phyloP scores from a whole-genome alignment of 129 eudicot species.

The Pulicaria dysenterica region DNA sequence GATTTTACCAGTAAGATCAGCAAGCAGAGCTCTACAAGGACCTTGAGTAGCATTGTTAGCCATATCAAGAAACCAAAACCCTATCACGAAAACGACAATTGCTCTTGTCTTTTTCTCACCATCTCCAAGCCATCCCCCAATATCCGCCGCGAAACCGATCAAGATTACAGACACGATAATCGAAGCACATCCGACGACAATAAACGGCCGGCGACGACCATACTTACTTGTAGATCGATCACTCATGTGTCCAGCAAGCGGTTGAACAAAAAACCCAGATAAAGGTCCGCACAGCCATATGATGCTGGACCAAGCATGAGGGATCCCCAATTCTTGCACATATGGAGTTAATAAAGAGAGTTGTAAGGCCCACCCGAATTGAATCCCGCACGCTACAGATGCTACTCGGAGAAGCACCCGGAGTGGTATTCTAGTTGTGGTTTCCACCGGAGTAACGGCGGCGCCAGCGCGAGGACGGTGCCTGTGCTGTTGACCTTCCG shows the following conservation, averaged over 20 bases:
- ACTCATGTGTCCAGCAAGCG: slow-evolving; percentile 84
- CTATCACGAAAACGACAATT: slow-evolving; percentile 64
- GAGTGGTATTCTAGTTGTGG: slow-evolving; percentile 45
- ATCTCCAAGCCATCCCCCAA: slow-evolving; percentile 76
- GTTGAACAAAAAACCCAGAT: slow-evolving; percentile 90
- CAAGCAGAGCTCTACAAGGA: slow-evolving; percentile 95
- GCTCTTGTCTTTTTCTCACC: slow-evolving; percentile 55
- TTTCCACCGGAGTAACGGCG: slow-evolving; percentile 27
- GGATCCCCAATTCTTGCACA: slow-evolving; percentile 90
- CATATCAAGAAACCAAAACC: slow-evolving; percentile 96
- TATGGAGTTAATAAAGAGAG: slow-evolving; percentile 84
- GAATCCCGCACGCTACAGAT: slow-evolving; percentile 92
- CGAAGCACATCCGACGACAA: slow-evolving; percentile 59
- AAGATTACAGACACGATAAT: slow-evolving; percentile 63
- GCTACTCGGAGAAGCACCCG: slow-evolving; percentile 71
- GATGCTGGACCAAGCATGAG: slow-evolving; percentile 90
- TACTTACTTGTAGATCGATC: slow-evolving; percentile 75
- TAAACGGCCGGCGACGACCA: slow-evolving; percentile 91
- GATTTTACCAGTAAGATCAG: slow-evolving; percentile 78
- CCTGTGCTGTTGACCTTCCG: slow-evolving; percentile 41
- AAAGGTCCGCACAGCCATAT: slow-evolving; percentile 98
- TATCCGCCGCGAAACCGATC: slow-evolving; percentile 84
- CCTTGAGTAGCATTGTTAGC: slow-evolving; percentile 98
- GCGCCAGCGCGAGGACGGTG: slow-evolving; percentile 18
- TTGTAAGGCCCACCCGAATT: slow-evolving; percentile 98